phyloP scores from a whole-genome alignment of 768 basidiomycete genomes.

The Xanthoconium stramineum region DNA sequence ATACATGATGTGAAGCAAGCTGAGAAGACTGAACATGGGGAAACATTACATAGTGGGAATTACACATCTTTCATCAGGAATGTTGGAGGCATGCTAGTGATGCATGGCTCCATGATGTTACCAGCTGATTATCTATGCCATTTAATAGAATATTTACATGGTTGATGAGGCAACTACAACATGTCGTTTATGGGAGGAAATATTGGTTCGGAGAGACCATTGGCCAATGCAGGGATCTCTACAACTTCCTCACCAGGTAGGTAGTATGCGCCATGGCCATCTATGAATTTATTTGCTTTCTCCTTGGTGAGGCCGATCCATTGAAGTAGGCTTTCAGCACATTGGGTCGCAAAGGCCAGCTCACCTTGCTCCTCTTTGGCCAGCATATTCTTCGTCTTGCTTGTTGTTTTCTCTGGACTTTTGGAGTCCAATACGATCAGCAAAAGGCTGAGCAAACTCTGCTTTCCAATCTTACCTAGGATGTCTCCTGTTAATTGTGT shows the following conservation, averaged over 20 bases:
- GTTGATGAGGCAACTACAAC: neutral
- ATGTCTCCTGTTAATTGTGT: neutral
- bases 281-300: neutral
- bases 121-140: no score
- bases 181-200: neutral
- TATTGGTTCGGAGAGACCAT: neutral
- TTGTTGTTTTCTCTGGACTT: fast-evolving
- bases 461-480: neutral
- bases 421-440: neutral
- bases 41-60: no score
- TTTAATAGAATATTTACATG: neutral
- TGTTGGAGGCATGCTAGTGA: no score
- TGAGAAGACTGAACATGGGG: no score
- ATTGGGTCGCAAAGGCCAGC: neutral
- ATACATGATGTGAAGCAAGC: no score
- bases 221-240: neutral
- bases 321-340: fast-evolving
- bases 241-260: neutral
- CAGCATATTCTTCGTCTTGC: neutral
- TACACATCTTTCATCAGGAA: no score
- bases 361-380: neutral
- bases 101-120: no score
- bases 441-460: neutral
- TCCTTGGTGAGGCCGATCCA: neutral
- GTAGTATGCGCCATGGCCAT: neutral